Evolutionary conservation across 2,329 filamentous ascomycete species (phyloP).

Genomic region (Ophiostoma tasmaniense): DNA sequence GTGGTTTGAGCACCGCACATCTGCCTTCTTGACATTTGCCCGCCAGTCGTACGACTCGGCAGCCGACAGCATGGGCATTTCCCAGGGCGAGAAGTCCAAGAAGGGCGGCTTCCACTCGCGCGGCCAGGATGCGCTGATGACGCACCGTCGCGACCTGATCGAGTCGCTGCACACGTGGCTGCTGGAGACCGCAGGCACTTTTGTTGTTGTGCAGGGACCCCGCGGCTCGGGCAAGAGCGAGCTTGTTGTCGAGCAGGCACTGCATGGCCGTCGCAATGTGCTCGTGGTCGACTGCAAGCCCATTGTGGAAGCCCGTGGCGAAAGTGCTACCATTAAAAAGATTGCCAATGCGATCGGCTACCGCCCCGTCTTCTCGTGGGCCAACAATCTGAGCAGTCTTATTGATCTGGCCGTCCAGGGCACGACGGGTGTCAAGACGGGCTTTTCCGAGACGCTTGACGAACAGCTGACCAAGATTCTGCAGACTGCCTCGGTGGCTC

Average conservation of each 20-base stretch:
- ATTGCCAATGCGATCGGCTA: conserved; percentile 82
- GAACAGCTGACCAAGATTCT: conserved; percentile 83
- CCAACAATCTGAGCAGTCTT: conserved; percentile 88
- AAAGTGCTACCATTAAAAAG: conserved; percentile 73
- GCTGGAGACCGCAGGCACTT: conserved; percentile 80
- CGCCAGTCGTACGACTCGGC: conserved; percentile 40
- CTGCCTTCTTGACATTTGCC: conserved; percentile 54
- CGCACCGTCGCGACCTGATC: conserved; percentile 74
- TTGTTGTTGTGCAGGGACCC: conserved; percentile 88
- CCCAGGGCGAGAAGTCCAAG: not conserved
- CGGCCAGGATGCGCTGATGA: conserved; percentile 74
- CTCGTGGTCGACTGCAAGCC: conserved; percentile 88
- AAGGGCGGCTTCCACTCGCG: not conserved
- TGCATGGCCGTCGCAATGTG: conserved; percentile 67
- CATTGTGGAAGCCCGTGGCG: conserved; percentile 82
- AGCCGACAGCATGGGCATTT: conserved; percentile 50
- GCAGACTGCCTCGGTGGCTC: conserved; percentile 69
- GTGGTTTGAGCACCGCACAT: conserved; percentile 70
- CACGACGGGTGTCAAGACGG: conserved; percentile 87
- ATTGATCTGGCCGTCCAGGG: conserved; percentile 88
- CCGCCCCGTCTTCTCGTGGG: conserved; percentile 88
- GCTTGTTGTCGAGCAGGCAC: conserved; percentile 73
- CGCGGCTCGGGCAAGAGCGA: conserved; percentile 87
- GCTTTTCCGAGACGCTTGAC: conserved; percentile 88
- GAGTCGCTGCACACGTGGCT: conserved; percentile 77